Evolutionary conservation across 192 early-diverging fungal genomes (phyloP), one percentile per base, ranked within the genome.

Genomic region (Spizellomyces punctatus): DNA sequence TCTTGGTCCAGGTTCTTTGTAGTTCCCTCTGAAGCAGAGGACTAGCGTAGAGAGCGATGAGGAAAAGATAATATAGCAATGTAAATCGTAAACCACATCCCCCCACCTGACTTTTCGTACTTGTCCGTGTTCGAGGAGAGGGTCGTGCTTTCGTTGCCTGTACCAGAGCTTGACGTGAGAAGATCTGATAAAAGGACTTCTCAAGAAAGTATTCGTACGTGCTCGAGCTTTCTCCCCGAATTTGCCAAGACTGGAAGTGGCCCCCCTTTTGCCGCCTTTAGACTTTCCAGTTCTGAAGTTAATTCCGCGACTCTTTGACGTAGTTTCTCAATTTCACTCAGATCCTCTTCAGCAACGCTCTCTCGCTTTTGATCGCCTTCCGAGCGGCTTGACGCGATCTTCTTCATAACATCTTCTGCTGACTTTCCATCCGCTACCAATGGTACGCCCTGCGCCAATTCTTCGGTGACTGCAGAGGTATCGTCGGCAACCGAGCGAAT

Each of bases 121-220:
- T 54, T 19, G 50, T 54, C 4, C 66, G 66, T 22, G 49, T 54
- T 9, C 54, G 66, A 16, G 54, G 50, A 44, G 66, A 58, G 6
- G 19, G 54, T 14, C 66, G 66, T 36, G 22, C 56, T 41, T 68
- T 68, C 12, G 66, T 68, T 54, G 66, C 66, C 66, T 68, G 42
- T 16, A 4, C 12, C 59, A 12, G 21, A 61, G 36, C 27, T 22
- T 0, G 19, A 19, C 19, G 19, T n/a, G 52, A n/a, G 52, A n/a
- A 55, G 52, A 19, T 19, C 52, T 36, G 27, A 36, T 36, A 36
- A 36, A 36, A 36, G 27, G 27, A 36, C 27, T 0, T 36, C 27
- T 36, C 27, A 36, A 36, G 27, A 36, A 36, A 36, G 1, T 36
- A 36, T 36, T 36, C 66, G 19, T 57, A 68, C 69, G 46, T 71